Conservation (phyloP, 2,329 filamentous ascomycete species). For the Amauroascus verrucosus region DNA sequence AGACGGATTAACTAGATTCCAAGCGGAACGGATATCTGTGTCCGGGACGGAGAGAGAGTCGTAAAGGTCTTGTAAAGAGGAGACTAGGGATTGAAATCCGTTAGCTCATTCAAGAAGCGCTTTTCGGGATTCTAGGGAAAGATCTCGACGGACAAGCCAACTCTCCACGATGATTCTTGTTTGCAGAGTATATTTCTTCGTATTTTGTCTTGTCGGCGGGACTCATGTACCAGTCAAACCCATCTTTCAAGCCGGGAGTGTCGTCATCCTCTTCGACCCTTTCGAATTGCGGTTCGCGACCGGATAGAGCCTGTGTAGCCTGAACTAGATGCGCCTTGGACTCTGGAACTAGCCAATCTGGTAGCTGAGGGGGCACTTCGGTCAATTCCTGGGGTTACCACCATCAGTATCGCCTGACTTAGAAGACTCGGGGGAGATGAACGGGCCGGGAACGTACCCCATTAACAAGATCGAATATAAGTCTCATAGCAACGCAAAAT, state of each 20-base stretch:
- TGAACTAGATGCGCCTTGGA: constrained; percentile 86
- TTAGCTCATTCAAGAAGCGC: neutral
- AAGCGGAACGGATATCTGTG: constrained; percentile 77
- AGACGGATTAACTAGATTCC: constrained; percentile 95
- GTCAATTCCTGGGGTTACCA: constrained; percentile 57
- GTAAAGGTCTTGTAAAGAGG: constrained; percentile 72
- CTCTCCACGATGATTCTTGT: constrained; percentile 76
- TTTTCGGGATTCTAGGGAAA: neutral
- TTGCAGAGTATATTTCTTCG: constrained; percentile 92
- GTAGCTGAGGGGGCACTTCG: constrained; percentile 75
- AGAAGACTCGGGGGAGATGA: neutral
- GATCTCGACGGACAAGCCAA: constrained; percentile 53
- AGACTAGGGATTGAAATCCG: constrained; percentile 44
- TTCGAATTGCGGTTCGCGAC: constrained; percentile 73
- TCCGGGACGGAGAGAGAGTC: constrained; percentile 56
- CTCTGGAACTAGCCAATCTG: constrained; percentile 95
- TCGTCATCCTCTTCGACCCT: constrained; percentile 69
- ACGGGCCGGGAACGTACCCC: constrained; percentile 49
- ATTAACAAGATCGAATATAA: constrained; percentile 96
- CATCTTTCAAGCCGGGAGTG: constrained; percentile 75
- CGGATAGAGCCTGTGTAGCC: constrained; percentile 66
- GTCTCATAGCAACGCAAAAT: constrained; percentile 96
- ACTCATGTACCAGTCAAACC: constrained; percentile 99
- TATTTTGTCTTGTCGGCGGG: constrained; percentile 86
- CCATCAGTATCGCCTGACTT: neutral